phyloP scores from a whole-genome alignment of 257 asterid genomes.

The Ballota nigra region DNA sequence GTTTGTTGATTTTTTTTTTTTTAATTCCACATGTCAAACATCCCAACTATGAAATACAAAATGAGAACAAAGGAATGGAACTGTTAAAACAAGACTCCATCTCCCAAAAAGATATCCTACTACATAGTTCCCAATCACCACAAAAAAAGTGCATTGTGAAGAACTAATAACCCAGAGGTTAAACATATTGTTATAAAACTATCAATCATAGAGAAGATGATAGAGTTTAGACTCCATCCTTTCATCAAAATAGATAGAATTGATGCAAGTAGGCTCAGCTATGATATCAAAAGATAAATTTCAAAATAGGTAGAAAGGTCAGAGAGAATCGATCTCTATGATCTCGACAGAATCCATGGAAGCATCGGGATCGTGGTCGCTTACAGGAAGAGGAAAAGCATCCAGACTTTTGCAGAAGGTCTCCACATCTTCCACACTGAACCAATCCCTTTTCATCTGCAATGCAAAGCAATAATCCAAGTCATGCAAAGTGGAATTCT shows the following conservation, averaged over 20 bases:
- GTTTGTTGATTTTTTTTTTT: too few species aligned
- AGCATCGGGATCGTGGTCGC: slow-evolving; percentile 7
- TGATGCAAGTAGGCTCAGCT: too few species aligned
- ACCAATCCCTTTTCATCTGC: slow-evolving; percentile 65
- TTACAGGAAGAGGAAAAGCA: slow-evolving; percentile 6
- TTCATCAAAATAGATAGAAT: too few species aligned
- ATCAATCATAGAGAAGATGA: background rate
- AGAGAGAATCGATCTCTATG: background rate
- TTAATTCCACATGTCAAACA: too few species aligned
- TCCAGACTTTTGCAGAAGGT: slow-evolving; percentile 39
- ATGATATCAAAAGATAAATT: background rate
- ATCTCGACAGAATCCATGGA: slow-evolving; percentile 19
- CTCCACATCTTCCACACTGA: slow-evolving; percentile 42
- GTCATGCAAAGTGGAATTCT: background rate
- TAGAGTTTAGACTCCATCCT: background rate
- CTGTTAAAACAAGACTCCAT: too few species aligned
- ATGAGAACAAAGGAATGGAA: too few species aligned
- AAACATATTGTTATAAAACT: background rate
- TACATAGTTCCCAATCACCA: too few species aligned
- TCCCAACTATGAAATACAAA: too few species aligned
- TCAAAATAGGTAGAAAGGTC: background rate
- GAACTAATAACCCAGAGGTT: too few species aligned
- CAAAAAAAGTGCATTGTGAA: too few species aligned
- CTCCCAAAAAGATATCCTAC: too few species aligned
- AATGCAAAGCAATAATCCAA: background rate